Evolutionary conservation across 495 filamentous ascomycete species (phyloP).

Genomic region (Parachaetomium inaequale): DNA sequence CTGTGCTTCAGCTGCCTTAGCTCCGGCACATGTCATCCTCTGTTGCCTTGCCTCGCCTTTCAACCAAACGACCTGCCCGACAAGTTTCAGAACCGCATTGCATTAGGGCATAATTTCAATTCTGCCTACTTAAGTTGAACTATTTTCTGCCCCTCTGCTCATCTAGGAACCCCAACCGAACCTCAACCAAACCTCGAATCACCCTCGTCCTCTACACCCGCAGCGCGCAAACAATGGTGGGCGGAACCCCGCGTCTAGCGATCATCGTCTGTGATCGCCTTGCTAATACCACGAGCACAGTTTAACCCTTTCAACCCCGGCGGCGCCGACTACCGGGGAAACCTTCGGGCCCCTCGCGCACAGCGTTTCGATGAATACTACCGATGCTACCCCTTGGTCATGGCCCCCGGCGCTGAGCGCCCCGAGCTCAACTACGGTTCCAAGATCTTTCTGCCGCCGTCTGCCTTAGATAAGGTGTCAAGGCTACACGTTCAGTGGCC

Average conservation of each 20-base stretch:
- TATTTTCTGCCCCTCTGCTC: neutral
- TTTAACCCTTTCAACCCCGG: constrained; percentile 35
- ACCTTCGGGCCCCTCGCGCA: constrained; percentile 24
- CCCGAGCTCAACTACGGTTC: constrained; percentile 91
- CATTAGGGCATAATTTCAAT: neutral
- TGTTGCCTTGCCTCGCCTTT: neutral
- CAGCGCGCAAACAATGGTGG: constrained; percentile 1
- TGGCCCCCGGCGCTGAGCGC: constrained; percentile 90
- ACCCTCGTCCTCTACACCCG: neutral
- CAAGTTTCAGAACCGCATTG: neutral
- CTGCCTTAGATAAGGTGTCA: constrained; percentile 91
- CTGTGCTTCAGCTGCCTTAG: neutral
- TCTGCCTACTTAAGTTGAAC: neutral
- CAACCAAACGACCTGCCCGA: neutral
- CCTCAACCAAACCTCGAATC: neutral
- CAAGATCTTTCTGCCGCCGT: constrained; percentile 94
- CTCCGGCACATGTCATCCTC: constrained; percentile 9
- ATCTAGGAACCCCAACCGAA: too few species aligned
- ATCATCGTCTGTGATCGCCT: constrained; percentile 3
- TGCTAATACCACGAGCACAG: constrained; percentile 25
- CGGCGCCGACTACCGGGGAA: constrained; percentile 53
- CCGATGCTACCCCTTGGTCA: constrained; percentile 88
- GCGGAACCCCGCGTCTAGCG: neutral
- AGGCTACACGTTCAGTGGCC: constrained; percentile 96
- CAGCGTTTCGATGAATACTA: constrained; percentile 95